Conservation (phyloP, 2,329 filamentous ascomycete species). For the Phialemoniopsis sp. region DNA sequence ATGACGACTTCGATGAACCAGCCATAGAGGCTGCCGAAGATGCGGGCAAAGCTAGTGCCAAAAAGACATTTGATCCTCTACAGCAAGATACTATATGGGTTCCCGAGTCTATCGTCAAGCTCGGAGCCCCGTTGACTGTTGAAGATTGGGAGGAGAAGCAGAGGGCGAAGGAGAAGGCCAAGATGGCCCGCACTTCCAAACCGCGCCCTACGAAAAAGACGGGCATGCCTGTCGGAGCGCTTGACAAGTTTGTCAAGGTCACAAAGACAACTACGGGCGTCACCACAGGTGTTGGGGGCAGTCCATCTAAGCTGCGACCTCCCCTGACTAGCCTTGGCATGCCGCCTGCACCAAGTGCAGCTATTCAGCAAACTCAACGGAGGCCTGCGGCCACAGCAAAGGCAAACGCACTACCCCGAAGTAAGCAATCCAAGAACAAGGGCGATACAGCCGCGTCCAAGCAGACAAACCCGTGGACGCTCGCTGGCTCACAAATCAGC, state of each 20-base stretch:
- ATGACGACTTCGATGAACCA: constrained; percentile 54
- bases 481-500: constrained; percentile 29
- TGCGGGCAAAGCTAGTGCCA: constrained; percentile 14
- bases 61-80: constrained; percentile 56
- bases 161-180: constrained; percentile 20
- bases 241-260: constrained; percentile 32
- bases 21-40: constrained; percentile 17
- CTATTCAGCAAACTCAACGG: neutral
- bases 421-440: constrained; percentile 21
- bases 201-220: neutral
- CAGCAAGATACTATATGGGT: constrained; percentile 66
- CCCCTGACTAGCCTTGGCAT: neutral
- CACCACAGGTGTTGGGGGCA: neutral
- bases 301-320: neutral
- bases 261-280: constrained; percentile 21
- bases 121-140: constrained; percentile 62
- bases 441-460: constrained; percentile 10
- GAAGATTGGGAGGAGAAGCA: constrained; percentile 56
- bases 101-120: constrained; percentile 56
- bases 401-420: constrained; percentile 7
- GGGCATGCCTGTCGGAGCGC: constrained; percentile 18
- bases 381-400: neutral
- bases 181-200: constrained; percentile 11
- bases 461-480: constrained; percentile 32
- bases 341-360: constrained; percentile 4